A percentile compares a stretch with the other conserved stretches of the same genome.
Conservation (phyloP, 352 stramenopile genomes). For the Thalassiosira livingstoniorum region DNA sequence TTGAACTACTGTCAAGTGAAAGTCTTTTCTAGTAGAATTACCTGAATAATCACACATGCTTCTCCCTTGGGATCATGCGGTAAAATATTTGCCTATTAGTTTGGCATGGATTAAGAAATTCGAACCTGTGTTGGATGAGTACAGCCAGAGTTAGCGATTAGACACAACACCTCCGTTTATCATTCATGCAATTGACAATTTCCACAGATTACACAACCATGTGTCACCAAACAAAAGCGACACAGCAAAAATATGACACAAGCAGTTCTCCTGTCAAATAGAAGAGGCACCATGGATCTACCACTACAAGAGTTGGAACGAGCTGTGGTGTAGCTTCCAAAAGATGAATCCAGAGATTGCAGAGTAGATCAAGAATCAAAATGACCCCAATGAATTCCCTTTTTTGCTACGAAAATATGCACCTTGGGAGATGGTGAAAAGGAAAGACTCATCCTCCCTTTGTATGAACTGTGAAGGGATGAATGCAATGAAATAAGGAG, state of each 20-base stretch:
- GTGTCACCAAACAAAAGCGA: slow-evolving; percentile 14
- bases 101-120: not conserved
- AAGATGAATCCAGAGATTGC: not conserved
- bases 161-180: not conserved
- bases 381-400: not conserved
- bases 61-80: not conserved
- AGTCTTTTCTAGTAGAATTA: too few relatives aligned
- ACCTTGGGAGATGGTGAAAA: slow-evolving; percentile 2
- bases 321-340: slow-evolving; percentile 13
- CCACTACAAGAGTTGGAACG: not conserved
- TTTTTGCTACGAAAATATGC: not conserved
- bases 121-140: not conserved
- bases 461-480: slow-evolving; percentile 6
- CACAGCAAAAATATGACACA: not conserved
- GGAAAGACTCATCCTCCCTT: not conserved
- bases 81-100: not conserved
- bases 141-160: not conserved
- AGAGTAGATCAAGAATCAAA: not conserved
- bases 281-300: not conserved
- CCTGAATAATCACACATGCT: too few relatives aligned
- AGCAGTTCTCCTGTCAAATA: not conserved
- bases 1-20: too few relatives aligned
- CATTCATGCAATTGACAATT: not conserved
- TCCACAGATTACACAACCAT: not conserved
- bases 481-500: too few relatives aligned